phyloP scores from a whole-genome alignment of 495 filamentous ascomycete genomes.

The Hypoxylon rickii region DNA sequence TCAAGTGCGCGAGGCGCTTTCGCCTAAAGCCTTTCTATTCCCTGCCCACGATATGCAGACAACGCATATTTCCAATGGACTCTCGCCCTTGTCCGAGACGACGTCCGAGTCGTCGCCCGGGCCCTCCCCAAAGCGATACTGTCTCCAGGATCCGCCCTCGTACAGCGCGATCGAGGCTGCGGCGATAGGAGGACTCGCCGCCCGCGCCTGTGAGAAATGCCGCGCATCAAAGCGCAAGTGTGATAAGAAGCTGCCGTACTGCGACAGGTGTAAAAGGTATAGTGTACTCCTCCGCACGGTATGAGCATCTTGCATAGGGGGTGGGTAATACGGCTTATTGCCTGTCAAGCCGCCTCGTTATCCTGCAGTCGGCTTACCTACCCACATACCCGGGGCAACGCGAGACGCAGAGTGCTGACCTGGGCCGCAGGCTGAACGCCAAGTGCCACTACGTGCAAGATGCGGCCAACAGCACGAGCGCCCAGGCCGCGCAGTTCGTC shows the following conservation, averaged over 20 bases:
- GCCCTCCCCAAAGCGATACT: slow-evolving; percentile 27
- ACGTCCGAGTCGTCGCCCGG: slow-evolving; percentile 35
- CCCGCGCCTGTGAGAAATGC: slow-evolving; percentile 43
- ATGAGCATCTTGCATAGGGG: too few relatives aligned
- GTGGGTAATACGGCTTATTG: too few relatives aligned
- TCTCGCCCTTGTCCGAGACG: slow-evolving; percentile 34
- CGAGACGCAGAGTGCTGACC: not conserved
- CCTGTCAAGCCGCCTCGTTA: too few relatives aligned
- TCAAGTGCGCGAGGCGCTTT: slow-evolving; percentile 7
- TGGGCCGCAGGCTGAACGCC: slow-evolving; percentile 30
- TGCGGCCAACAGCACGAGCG: slow-evolving; percentile 15
- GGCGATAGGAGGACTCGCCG: slow-evolving; percentile 20
- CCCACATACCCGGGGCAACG: not conserved
- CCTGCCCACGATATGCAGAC: slow-evolving; percentile 12
- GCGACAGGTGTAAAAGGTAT: slow-evolving; percentile 41
- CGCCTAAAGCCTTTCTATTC: slow-evolving; percentile 1
- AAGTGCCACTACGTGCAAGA: slow-evolving; percentile 42
- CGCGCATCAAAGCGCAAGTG: slow-evolving; percentile 43
- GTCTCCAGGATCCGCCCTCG: slow-evolving; percentile 17
- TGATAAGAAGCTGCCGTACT: slow-evolving; percentile 41
- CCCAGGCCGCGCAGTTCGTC: slow-evolving; percentile 27
- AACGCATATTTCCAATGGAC: slow-evolving; percentile 19
- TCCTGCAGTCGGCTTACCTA: too few relatives aligned
- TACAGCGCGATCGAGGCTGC: slow-evolving; percentile 21
- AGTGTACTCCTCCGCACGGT: too few relatives aligned